These are phyloP conservation scores for Capsella rubella DNA, from an alignment of 441 rosid genomes.

Conservation along the genomic window DNA sequence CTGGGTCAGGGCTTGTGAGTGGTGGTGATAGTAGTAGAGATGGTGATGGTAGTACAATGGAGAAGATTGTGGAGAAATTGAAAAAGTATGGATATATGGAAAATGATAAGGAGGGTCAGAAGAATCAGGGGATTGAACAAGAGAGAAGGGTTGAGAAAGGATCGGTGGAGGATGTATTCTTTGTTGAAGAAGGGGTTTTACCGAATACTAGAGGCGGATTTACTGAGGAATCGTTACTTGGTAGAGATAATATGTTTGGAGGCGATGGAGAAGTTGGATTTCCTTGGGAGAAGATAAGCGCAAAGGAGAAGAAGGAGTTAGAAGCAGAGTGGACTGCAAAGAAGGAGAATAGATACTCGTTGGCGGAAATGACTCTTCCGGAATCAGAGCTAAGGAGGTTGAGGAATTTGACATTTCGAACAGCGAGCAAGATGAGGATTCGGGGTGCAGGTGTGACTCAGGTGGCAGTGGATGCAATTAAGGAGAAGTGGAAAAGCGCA, in stretches of 20 bases:
- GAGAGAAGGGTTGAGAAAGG: slow-evolving; percentile 77
- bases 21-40: slow-evolving; percentile 38
- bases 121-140: slow-evolving; percentile 40
- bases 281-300: slow-evolving; percentile 85
- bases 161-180: slow-evolving; percentile 81
- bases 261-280: slow-evolving; percentile 57
- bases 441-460: slow-evolving; percentile 76
- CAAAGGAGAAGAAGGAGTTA: slow-evolving; percentile 49
- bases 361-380: slow-evolving; percentile 91
- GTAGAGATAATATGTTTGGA: slow-evolving; percentile 34
- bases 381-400: slow-evolving; percentile 82
- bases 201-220: slow-evolving; percentile 79
- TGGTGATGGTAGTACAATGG: slow-evolving; percentile 68
- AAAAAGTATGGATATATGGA: slow-evolving; percentile 77
- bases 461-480: slow-evolving; percentile 70
- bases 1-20: slow-evolving; percentile 41
- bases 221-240: slow-evolving; percentile 54
- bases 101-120: slow-evolving; percentile 40
- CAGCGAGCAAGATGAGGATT: slow-evolving; percentile 63
- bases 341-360: slow-evolving; percentile 63
- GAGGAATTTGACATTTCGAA: slow-evolving; percentile 75
- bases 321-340: slow-evolving; percentile 58
- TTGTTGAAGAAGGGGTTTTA: slow-evolving; percentile 77
- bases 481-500: slow-evolving; percentile 72
- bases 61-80: slow-evolving; percentile 82